Percentiles rank a stretch among this genome's conserved stretches.
Evolutionary conservation across 225 moss, liverwort and hornwort genomes (phyloP).

Genomic region (Bryum argenteum): DNA sequence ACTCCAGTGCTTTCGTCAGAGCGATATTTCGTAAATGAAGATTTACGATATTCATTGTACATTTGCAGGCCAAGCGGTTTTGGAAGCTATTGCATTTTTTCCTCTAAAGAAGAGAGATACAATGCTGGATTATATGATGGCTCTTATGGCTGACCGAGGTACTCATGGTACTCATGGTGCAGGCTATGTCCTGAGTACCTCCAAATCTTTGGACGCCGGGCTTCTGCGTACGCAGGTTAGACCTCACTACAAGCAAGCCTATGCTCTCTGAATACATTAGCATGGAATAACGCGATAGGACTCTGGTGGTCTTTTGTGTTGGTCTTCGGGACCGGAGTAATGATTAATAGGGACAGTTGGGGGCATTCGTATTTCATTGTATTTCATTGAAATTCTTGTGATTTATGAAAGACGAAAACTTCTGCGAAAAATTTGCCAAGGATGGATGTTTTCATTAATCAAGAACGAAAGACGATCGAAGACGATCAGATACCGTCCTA

Average conservation of each 20-base stretch:
- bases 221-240: constrained; percentile 91
- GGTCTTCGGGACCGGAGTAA: constrained; percentile 82
- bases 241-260: constrained; percentile 5
- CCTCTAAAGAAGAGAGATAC: constrained; percentile 92
- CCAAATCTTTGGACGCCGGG: constrained; percentile 75
- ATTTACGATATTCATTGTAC: constrained; percentile 13
- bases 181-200: constrained; percentile 80
- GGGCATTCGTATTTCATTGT: constrained; percentile 92
- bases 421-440: too few species aligned
- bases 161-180: too few species aligned
- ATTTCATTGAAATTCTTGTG: too few species aligned
- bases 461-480: too few species aligned
- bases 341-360: constrained; percentile 93
- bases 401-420: too few species aligned
- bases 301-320: too few species aligned
- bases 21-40: background rate
- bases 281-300: too few species aligned
- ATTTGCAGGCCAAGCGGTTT: constrained; percentile 87
- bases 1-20: constrained; percentile 18
- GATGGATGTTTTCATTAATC: too few species aligned
- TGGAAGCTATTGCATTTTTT: constrained; percentile 86
- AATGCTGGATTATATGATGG: constrained; percentile 92
- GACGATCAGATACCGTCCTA: too few species aligned
- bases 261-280: too few species aligned
- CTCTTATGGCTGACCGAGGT: constrained; percentile 97